Conservation (phyloP, 208 protist genomes). For the Trypanosoma conorhini region DNA sequence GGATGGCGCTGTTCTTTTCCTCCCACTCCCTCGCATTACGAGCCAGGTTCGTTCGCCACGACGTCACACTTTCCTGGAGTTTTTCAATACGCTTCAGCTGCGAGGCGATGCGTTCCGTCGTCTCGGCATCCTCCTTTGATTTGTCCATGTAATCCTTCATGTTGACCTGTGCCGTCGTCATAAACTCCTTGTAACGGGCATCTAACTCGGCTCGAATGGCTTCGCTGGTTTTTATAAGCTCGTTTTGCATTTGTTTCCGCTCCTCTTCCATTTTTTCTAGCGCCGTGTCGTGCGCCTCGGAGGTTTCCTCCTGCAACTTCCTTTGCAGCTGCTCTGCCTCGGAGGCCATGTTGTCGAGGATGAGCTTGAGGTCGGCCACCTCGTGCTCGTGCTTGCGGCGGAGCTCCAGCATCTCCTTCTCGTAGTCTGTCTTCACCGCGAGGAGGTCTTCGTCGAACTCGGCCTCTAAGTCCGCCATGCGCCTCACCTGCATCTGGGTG, state of each 20-base stretch:
- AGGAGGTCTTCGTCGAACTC: constrained; percentile 93
- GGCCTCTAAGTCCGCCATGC: constrained; percentile 75
- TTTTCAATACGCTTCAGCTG: constrained; percentile 95
- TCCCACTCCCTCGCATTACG: constrained; percentile 93
- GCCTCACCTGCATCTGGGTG: constrained; percentile 85
- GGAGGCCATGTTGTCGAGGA: constrained; percentile 89
- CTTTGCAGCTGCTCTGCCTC: constrained; percentile 90
- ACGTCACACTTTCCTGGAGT: constrained; percentile 90
- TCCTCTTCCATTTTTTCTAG: constrained; percentile 93
- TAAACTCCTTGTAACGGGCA: constrained; percentile 90
- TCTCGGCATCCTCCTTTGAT: constrained; percentile 94
- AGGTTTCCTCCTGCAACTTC: constrained; percentile 84
- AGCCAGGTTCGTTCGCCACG: constrained; percentile 91
- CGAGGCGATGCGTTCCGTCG: constrained; percentile 82
- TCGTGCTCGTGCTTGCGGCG: constrained; percentile 78
- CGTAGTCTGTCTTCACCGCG: constrained; percentile 92
- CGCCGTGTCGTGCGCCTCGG: constrained; percentile 88
- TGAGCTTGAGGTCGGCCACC: constrained; percentile 82
- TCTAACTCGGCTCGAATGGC: constrained; percentile 78
- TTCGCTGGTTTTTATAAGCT: constrained; percentile 71
- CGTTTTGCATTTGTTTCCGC: constrained; percentile 88
- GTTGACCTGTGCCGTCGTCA: constrained; percentile 89
- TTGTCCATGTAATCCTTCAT: constrained; percentile 96
- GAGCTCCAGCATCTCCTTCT: constrained; percentile 87
- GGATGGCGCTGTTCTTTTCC: constrained; percentile 90